These are phyloP conservation scores for Backusella morwellensis DNA, from an alignment of 192 early-diverging fungal genomes.

Conservation along the genomic window DNA sequence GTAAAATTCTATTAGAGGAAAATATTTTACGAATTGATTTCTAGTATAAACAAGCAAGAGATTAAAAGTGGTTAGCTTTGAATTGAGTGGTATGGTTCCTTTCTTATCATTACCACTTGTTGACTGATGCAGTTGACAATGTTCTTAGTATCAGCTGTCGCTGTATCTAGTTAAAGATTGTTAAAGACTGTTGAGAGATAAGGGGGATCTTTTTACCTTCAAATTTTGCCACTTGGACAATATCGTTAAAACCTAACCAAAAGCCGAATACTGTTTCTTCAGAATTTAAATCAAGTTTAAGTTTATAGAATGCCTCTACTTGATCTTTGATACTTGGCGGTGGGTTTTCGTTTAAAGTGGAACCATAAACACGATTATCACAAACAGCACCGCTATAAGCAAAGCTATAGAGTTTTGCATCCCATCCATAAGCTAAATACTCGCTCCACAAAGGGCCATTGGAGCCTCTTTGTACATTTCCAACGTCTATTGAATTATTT, in stretches of 20 bases:
- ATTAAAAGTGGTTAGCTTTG: background rate
- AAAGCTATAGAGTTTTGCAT: slow-evolving; percentile 29
- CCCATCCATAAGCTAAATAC: slow-evolving; percentile 29
- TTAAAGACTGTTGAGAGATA: background rate
- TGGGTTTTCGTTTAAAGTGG: background rate
- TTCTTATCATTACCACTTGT: slow-evolving; percentile 27
- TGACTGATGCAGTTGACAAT: slow-evolving; percentile 26
- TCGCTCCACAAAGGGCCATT: slow-evolving; percentile 38
- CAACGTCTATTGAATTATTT: slow-evolving; percentile 14
- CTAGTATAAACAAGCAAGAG: background rate
- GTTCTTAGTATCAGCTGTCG: background rate
- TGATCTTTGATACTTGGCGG: slow-evolving; percentile 32
- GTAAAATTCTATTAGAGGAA: slow-evolving; percentile 19
- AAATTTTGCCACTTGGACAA: background rate
- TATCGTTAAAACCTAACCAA: slow-evolving; percentile 32
- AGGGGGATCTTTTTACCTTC: background rate
- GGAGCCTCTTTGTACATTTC: slow-evolving; percentile 16
- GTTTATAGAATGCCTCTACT: slow-evolving; percentile 31
- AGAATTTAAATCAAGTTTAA: slow-evolving; percentile 19
- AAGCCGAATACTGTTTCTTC: slow-evolving; percentile 35
- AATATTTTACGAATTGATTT: slow-evolving; percentile 23
- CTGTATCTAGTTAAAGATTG: background rate
- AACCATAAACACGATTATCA: background rate
- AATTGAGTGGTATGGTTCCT: background rate
- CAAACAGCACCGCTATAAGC: slow-evolving; percentile 32